Conservation (phyloP, 805 yeast species). For the Candida wancherniae region DNA sequence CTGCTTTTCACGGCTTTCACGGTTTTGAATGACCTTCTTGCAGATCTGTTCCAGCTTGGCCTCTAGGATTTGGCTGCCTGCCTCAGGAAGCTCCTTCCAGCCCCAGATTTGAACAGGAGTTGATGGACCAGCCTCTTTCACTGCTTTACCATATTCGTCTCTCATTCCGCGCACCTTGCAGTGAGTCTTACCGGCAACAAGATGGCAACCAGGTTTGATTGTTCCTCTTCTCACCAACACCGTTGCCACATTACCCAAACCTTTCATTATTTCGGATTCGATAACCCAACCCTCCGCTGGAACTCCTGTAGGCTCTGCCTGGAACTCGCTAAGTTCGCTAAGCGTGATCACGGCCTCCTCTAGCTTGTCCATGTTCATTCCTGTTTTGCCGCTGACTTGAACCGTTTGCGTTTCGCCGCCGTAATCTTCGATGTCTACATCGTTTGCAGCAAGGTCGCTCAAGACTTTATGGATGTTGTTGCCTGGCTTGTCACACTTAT, state of each 20-base stretch:
- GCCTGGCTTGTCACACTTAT: constrained; percentile 82
- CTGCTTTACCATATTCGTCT: constrained; percentile 63
- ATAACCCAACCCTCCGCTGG: constrained; percentile 83
- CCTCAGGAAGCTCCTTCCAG: constrained; percentile 89
- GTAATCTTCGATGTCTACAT: constrained; percentile 80
- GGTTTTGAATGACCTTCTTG: constrained; percentile 64
- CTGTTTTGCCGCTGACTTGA: constrained; percentile 83
- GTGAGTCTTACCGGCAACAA: constrained; percentile 84
- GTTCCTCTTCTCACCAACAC: constrained; percentile 78
- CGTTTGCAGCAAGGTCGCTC: constrained; percentile 71
- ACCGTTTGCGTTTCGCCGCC: constrained; percentile 96
- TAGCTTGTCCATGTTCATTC: constrained; percentile 80
- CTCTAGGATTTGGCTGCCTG: constrained; percentile 80
- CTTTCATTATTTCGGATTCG: constrained; percentile 77
- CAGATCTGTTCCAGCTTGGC: constrained; percentile 72
- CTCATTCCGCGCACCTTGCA: constrained; percentile 78
- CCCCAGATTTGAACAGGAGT: constrained; percentile 89
- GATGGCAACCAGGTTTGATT: constrained; percentile 59
- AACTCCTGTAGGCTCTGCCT: constrained; percentile 48
- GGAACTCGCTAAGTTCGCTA: constrained; percentile 77
- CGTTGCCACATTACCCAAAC: constrained; percentile 83
- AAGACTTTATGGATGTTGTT: constrained; percentile 71
- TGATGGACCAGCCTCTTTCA: constrained; percentile 74
- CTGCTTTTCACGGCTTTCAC: constrained; percentile 50
- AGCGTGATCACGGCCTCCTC: constrained; percentile 86